Evolutionary conservation across 2,329 filamentous ascomycete species (phyloP), one percentile per base, ranked within the genome.

Genomic region (Talaromyces funiculosus): DNA sequence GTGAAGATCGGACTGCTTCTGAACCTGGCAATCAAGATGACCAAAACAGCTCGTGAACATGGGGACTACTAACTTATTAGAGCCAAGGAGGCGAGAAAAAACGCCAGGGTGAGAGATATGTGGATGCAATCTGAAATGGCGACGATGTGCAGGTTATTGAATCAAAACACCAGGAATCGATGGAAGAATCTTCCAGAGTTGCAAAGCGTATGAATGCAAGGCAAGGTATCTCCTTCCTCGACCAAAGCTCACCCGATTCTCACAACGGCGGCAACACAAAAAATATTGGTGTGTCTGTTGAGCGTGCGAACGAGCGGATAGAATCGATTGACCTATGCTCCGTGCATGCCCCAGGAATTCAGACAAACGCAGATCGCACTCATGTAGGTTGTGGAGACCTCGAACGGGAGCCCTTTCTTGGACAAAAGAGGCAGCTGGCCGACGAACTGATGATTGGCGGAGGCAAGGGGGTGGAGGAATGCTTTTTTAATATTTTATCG

Each of bases 321-420:
- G 64, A 61, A 63, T 57, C 66, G 62, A 67, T 71, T 70, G 35
- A 63, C 72, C 72, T 72, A 73, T 70, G 67, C 72, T 75, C 72
- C 71, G 73, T 75, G 72, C 73, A 75, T 75, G 71, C 72, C 71
- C 71, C 69, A 73, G 69, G 68, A 73, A 74, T 69, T 67, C 71
- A 69, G 67, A 71, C 71, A 65, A 64, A 65, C 67, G 71, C 68
- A 69, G 69, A 71, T 73, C 67, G 68, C 66, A 68, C 68, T 74
- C 71, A 72, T 73, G 66, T 68, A 71, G 67, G 65, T 65, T 66
- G 64, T 69, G 65, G 65, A 67, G 64, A 65, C 51, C 18, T 54
- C 51, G 51, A 66, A 24, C 37, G 42, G 35, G 33, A 53, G 59
- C 35, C 47, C 56, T 54, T 61, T 54, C 40, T 40, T 54, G 20